phyloP scores from a whole-genome alignment of 345 rosid species.

The Syzygium aqueum region DNA sequence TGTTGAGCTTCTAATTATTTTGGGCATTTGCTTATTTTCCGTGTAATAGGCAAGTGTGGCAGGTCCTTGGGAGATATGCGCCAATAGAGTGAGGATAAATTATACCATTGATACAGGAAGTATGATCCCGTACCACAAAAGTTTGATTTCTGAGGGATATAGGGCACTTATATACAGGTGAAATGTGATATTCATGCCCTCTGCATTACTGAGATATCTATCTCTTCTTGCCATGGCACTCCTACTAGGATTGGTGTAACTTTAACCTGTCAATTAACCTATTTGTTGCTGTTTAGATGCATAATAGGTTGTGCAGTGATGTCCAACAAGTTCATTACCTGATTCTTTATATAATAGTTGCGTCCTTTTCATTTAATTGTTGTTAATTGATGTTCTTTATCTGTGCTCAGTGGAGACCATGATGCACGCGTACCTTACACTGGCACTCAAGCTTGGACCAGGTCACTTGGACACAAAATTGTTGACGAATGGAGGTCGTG shows the following conservation, averaged over 20 bases:
- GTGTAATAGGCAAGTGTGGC: conserved; percentile 7
- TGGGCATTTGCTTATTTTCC: background rate
- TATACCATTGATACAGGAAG: conserved; percentile 12
- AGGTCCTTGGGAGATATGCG: conserved; percentile 6
- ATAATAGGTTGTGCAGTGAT: background rate
- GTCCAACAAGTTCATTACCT: background rate
- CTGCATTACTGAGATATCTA: background rate
- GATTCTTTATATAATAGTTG: background rate
- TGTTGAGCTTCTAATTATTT: background rate
- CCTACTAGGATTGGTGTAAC: background rate
- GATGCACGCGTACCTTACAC: conserved; percentile 3
- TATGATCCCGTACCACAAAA: conserved; percentile 28
- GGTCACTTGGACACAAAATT: conserved; percentile 9
- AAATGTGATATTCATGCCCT: background rate
- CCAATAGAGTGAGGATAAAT: background rate
- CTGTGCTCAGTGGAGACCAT: conserved; percentile 12
- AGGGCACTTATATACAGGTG: conserved; percentile 38
- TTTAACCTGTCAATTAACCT: background rate
- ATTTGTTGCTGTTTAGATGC: background rate
- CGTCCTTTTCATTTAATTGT: background rate
- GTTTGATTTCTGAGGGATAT: conserved; percentile 22
- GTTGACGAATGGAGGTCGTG: conserved; percentile 11
- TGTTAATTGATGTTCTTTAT: background rate
- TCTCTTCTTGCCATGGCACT: background rate
- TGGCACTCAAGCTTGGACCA: conserved; percentile 13